These are phyloP conservation scores for Auricularia auricula-judae DNA, from an alignment of 768 basidiomycete genomes.

Conservation along the genomic window DNA sequence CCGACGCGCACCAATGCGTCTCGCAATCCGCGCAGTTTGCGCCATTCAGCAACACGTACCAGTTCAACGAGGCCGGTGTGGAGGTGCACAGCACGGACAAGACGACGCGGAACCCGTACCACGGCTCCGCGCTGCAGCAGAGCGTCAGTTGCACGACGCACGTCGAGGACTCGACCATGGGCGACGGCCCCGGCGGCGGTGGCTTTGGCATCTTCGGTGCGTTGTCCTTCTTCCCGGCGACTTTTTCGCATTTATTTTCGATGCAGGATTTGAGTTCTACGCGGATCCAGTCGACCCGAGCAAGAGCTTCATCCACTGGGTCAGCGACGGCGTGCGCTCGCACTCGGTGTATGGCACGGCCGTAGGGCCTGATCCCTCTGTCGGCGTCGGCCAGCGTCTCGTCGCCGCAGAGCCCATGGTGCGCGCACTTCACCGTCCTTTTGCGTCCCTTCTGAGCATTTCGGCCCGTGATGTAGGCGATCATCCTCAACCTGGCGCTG, in stretches of 20 bases:
- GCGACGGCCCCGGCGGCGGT: slow-evolving; percentile 45
- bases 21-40: slow-evolving; percentile 24
- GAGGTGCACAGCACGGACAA: slow-evolving; percentile 13
- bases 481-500: slow-evolving; percentile 4
- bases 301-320: slow-evolving; percentile 22
- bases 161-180: slow-evolving; percentile 61
- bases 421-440: slow-evolving; percentile 13
- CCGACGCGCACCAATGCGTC: slow-evolving; percentile 20
- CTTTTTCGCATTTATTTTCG: slow-evolving; percentile 5
- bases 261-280: slow-evolving; percentile 21
- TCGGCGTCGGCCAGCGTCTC: slow-evolving; percentile 18
- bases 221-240: slow-evolving; percentile 5
- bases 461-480: neutral
- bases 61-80: slow-evolving; percentile 16
- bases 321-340: slow-evolving; percentile 14
- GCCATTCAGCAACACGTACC: slow-evolving; percentile 22
- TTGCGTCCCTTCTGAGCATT: too few species aligned
- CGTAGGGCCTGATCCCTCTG: slow-evolving; percentile 15
- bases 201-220: slow-evolving; percentile 38
- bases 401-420: slow-evolving; percentile 28
- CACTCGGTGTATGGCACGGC: slow-evolving; percentile 20
- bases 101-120: slow-evolving; percentile 19
- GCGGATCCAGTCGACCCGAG: slow-evolving; percentile 13
- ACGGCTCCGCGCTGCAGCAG: slow-evolving; percentile 41
- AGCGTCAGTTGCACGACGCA: slow-evolving; percentile 36